Percentiles rank a stretch among this genome's conserved stretches.
Conservation (phyloP, 176 grass and related monocot species). For the Oryza meridionalis region DNA sequence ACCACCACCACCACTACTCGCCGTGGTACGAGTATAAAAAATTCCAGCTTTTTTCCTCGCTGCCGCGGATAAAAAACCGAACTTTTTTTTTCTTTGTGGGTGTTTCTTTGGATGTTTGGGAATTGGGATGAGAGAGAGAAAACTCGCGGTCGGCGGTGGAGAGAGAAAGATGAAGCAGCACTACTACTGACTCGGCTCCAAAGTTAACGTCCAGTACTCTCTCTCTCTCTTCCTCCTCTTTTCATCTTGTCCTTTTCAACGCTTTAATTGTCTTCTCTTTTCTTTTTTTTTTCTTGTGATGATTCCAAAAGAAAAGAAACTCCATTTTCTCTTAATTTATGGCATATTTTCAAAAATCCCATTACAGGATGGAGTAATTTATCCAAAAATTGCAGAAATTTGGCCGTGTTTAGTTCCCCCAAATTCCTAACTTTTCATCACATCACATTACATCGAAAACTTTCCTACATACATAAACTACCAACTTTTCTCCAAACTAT, state of each 20-base stretch:
- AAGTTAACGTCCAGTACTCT: neutral
- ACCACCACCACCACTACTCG: neutral
- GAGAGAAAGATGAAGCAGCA: slow-evolving; percentile 10
- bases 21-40: slow-evolving; percentile 24
- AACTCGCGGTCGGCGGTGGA: slow-evolving; percentile 9
- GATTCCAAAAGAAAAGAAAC: neutral
- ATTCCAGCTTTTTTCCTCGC: slow-evolving; percentile 26
- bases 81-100: neutral
- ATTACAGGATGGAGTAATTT: neutral
- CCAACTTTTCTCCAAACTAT: no score
- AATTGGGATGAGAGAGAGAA: neutral
- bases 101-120: neutral
- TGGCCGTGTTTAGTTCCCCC: no score
- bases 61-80: slow-evolving; percentile 2
- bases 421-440: no score
- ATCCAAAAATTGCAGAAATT: neutral
- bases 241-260: slow-evolving; percentile 13
- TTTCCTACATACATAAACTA: no score
- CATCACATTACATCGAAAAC: no score
- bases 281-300: neutral
- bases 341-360: neutral
- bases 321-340: neutral
- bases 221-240: neutral
- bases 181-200: slow-evolving; percentile 6
- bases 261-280: neutral